Base-by-base conservation (phyloP, 345 rosid species). In the Sonneratia caseolaris region DNA sequence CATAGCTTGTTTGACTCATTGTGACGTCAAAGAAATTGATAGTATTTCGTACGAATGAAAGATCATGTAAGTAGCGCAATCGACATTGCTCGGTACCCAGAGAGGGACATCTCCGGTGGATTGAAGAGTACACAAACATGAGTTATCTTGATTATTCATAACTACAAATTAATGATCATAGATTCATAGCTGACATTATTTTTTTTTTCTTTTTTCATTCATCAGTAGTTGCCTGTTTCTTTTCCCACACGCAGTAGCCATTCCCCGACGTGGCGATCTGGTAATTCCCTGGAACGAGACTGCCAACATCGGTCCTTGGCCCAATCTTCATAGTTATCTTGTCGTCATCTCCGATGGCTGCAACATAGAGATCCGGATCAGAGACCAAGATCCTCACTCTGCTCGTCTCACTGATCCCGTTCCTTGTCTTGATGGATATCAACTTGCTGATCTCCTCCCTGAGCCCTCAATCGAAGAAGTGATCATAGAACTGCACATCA, bases 311-410 rank as follows among this genome's bases (percentile, higher is more conserved):
- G 74, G 16, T 45, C 81, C 82, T 94, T 51, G 93, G 82, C 15
- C 97, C 97, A 45, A 90, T 91, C 84, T 90, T 91, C 82, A 88
- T 78, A 7, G 90, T 84, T n/a, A 94, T 74, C 69, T 86, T 82
- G 16, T 74, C 89, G 74, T 85, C 86, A 43, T 74, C 88, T 73
- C 84, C 87, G 51, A 94, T 82, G 51, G 77, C 76, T 13, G 96
- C 97, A 66, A 93, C 79, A 18, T 91, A 89, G 4, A 89, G 84
- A 74, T 91, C 87, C 16, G 87, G 35, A 55, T 87, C 88, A 10
- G 96, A 73, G 0, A 88, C 96, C 70, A 86, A 64, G 47, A 93
- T 85, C n/a, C 69, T 74, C 48, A 87, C 85, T 9, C 57, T 76
- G 86, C 93, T 91, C 32, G 55, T 74, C 11, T 72, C 73, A 19